Evolutionary conservation across 306 rosid genomes (phyloP).

Genomic region (Carpinus fangiana): DNA sequence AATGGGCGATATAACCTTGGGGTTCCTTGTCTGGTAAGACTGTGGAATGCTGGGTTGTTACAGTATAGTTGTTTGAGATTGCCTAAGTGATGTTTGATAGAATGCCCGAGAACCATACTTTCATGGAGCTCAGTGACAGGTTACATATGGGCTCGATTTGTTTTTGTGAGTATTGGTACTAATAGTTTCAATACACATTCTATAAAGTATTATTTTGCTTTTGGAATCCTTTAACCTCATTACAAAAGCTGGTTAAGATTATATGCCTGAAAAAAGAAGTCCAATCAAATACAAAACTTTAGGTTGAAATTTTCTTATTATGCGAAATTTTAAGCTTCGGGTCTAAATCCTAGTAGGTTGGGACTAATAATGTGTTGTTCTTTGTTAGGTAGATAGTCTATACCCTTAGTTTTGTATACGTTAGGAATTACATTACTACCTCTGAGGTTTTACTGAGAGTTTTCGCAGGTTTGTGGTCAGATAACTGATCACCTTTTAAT

Average conservation of each 20-base stretch:
- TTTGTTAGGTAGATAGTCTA: neutral
- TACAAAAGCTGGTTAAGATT: neutral
- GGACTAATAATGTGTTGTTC: neutral
- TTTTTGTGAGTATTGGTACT: neutral
- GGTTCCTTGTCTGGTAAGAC: neutral
- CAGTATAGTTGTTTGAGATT: neutral
- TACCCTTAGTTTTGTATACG: neutral
- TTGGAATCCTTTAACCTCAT: neutral
- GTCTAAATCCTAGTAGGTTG: no score
- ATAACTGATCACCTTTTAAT: neutral
- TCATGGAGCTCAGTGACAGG: neutral
- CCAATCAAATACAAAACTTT: neutral
- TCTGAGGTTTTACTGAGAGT: neutral
- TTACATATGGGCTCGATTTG: neutral
- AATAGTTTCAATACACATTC: neutral
- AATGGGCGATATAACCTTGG: neutral
- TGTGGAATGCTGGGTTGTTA: neutral
- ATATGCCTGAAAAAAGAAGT: neutral
- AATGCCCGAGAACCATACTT: neutral
- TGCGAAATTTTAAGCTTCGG: neutral
- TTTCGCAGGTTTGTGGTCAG: neutral
- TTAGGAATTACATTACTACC: neutral
- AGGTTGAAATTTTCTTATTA: neutral
- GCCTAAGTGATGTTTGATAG: conserved; percentile 1
- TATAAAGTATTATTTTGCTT: neutral